Evolutionary conservation across 2,329 filamentous ascomycete species (phyloP).

Genomic region (Aureobasidium sp.): DNA sequence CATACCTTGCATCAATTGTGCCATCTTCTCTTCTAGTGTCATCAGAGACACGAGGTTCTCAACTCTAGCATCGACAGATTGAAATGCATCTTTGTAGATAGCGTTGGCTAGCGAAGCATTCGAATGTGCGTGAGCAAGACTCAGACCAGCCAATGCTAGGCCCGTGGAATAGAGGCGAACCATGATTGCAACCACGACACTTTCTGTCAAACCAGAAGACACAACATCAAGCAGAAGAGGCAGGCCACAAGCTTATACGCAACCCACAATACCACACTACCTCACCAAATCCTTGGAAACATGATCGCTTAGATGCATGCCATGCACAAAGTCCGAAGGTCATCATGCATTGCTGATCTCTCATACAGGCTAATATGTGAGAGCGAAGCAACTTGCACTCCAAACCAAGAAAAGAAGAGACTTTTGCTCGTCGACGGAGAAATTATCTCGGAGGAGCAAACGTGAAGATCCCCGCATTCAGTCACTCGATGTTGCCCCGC

Average conservation of each 20-base stretch:
- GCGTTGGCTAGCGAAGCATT: slow-evolving; percentile 31
- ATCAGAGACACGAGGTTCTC: slow-evolving; percentile 63
- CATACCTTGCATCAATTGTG: slow-evolving; percentile 49
- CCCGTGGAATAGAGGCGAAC: background rate
- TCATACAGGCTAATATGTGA: slow-evolving; percentile 9
- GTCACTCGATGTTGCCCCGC: slow-evolving; percentile 5
- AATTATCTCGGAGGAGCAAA: slow-evolving; percentile 5
- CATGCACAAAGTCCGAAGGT: background rate
- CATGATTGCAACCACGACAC: background rate
- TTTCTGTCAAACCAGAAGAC: background rate
- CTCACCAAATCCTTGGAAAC: background rate
- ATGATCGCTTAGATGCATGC: slow-evolving; percentile 4
- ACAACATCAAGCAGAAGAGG: background rate
- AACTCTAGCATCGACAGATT: slow-evolving; percentile 57
- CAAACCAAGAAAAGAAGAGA: background rate
- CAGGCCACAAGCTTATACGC: background rate
- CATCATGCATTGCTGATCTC: slow-evolving; percentile 12
- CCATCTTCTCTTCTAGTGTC: slow-evolving; percentile 67
- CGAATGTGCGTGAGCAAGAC: slow-evolving; percentile 7
- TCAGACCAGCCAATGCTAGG: slow-evolving; percentile 2
- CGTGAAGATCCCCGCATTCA: slow-evolving; percentile 7
- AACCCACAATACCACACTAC: background rate
- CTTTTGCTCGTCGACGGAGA: slow-evolving; percentile 8
- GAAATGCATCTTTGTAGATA: slow-evolving; percentile 57
- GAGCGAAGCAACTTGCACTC: background rate